Evolutionary conservation across 345 rosid genomes (phyloP).

Genomic region (Erysimum cheiranthoides): DNA sequence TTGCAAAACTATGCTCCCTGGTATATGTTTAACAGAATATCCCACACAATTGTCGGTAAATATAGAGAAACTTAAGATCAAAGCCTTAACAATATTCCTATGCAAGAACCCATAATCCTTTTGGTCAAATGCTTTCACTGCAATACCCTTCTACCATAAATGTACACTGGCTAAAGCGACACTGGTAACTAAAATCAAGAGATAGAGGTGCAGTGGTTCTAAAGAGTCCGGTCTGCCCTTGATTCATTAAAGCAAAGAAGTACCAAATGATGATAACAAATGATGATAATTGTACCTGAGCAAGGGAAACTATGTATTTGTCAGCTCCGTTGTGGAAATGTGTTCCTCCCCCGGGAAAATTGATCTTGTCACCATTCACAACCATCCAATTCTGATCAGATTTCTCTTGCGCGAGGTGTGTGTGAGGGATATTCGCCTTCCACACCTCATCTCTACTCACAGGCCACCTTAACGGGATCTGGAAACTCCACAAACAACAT

Average conservation of each 20-base stretch:
- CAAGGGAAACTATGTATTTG: constrained; percentile 86
- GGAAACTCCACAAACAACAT: constrained; percentile 56
- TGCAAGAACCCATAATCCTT: not conserved
- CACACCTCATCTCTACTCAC: constrained; percentile 96
- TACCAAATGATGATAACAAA: not conserved
- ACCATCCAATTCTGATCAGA: constrained; percentile 99
- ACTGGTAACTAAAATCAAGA: not conserved
- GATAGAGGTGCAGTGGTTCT: not conserved
- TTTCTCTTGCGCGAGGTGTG: constrained; percentile 94
- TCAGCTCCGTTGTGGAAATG: constrained; percentile 97
- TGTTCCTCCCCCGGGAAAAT: constrained; percentile 98
- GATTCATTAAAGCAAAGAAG: constrained; percentile 7
- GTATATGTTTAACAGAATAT: constrained; percentile 5
- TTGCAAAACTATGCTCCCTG: constrained; percentile 24
- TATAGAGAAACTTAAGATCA: too few relatives aligned
- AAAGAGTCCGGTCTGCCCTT: not conserved
- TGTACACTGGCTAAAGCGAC: not conserved
- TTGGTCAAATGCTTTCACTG: constrained; percentile 6
- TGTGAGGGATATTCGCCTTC: constrained; percentile 96
- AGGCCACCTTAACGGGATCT: constrained; percentile 97
- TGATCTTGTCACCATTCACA: constrained; percentile 89
- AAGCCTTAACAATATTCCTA: too few relatives aligned
- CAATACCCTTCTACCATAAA: not conserved
- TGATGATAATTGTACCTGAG: constrained; percentile 58
- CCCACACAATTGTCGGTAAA: not conserved